Base-by-base conservation (phyloP, 1,284 basidiomycete species). In the Tranzscheliella williamsii region DNA sequence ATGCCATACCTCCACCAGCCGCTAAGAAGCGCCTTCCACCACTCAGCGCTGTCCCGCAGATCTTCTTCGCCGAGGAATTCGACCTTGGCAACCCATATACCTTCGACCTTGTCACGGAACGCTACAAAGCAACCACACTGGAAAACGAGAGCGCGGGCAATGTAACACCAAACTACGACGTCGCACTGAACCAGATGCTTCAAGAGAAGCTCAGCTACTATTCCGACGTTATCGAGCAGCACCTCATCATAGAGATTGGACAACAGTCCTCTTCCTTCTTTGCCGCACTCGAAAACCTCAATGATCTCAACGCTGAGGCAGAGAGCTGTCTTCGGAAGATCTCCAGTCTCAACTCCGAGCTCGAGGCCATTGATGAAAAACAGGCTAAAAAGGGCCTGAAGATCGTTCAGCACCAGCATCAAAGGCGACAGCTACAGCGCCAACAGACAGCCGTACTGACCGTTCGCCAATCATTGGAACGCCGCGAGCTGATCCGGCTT, bases 181-280 rank as follows among this genome's bases (percentile, higher is more conserved):
- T 68, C 26, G 54, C 76, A 33, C 49, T 79, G 42, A 75, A 81
- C 30, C 84, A 72, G 69, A 88, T 79, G 82, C 81, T 94, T 1
- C 87, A 95, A n/a, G 92, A 96, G 74, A 88, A 87, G 72, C 85
- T 97, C 46, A 92, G 91, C 12, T 87, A 91, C 55, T 89, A 96
- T 72, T 87, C 93, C 6, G 95, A 97, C 76, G 89, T 89, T 2
- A 85, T 98, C 55, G 94, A 99, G 73, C 87, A 92, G 61, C 93
- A 98, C 75, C 87, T 99, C 43, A 85, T 95, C 13, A 86, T 87
- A 65, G 94, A 97, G 79, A 95, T 99, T 45, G 88, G 89, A 6
- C 81, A 88, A 9, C 87, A 93, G 4, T 91, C 91, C 0, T 85
- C 89, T 0, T 91, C 91, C 3, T 98, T 99, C 84, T 99, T 98